Evolutionary conservation across 2,329 filamentous ascomycete genomes (phyloP).

Genomic region (Septoria linicola): DNA sequence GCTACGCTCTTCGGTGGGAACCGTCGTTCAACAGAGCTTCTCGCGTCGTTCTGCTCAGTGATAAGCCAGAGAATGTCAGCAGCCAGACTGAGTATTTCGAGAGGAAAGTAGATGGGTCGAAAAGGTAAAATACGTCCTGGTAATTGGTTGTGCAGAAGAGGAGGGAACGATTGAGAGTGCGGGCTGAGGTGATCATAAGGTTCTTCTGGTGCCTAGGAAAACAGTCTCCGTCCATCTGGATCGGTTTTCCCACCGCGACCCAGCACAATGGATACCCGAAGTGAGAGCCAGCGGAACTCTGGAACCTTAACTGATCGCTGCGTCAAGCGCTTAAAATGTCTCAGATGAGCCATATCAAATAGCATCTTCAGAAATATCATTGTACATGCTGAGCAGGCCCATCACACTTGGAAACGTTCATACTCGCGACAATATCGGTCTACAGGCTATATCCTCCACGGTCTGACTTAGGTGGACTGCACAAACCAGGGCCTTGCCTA

Average conservation of each 20-base stretch:
- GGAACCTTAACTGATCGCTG: constrained; percentile 14
- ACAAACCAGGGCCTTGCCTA: constrained; percentile 5
- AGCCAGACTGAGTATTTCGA: no score
- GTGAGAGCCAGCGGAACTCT: constrained; percentile 11
- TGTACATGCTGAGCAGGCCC: no score
- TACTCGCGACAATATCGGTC: no score
- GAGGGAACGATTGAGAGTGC: background rate
- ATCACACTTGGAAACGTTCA: no score
- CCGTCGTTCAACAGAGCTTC: no score
- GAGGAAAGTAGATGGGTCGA: no score
- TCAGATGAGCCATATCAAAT: background rate
- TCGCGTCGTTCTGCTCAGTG: no score
- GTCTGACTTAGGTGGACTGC: background rate
- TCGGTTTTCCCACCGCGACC: constrained; percentile 10
- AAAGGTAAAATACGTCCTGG: background rate
- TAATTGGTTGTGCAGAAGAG: no score
- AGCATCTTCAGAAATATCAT: no score
- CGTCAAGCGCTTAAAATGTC: constrained; percentile 6
- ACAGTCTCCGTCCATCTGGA: constrained; percentile 5
- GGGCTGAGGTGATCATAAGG: constrained; percentile 16
- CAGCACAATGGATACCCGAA: constrained; percentile 13
- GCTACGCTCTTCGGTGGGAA: no score
- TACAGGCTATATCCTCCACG: background rate
- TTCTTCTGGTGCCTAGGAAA: constrained; percentile 15
- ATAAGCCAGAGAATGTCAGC: no score